Conservation (phyloP, 371 early-diverging fungal species). For the Nematocida homosporus region DNA sequence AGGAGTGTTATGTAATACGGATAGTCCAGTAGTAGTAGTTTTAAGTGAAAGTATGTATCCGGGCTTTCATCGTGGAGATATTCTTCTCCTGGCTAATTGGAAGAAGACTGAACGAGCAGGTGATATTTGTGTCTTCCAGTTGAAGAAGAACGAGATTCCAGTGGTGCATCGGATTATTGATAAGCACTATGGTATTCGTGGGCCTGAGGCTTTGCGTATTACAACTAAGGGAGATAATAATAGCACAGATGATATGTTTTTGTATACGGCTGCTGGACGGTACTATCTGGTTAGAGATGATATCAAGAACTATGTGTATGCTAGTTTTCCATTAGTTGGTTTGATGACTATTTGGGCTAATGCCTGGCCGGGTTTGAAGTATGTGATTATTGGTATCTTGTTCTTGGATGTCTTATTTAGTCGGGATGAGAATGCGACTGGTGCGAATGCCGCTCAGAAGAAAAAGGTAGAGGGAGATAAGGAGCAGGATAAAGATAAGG, state of each 20-base stretch:
- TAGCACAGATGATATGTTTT: conserved; percentile 78
- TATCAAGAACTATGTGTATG: conserved; percentile 61
- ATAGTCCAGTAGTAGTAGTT: conserved; percentile 94
- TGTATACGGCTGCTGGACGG: conserved; percentile 77
- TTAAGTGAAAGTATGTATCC: conserved; percentile 96
- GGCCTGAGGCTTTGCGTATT: conserved; percentile 62
- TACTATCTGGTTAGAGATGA: conserved; percentile 70
- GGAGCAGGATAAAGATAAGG: not conserved
- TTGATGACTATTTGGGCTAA: conserved; percentile 75
- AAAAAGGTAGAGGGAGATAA: conserved; percentile 1
- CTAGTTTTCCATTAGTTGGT: conserved; percentile 77
- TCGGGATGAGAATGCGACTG: conserved; percentile 54
- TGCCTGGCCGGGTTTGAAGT: conserved; percentile 58
- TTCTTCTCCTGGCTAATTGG: conserved; percentile 76
- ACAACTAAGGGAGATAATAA: conserved; percentile 98
- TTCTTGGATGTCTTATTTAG: conserved; percentile 57
- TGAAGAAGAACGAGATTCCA: conserved; percentile 81
- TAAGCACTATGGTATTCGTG: conserved; percentile 27
- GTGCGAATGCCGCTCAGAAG: not conserved
- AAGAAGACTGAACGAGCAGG: conserved; percentile 74
- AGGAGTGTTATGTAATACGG: conserved; percentile 78
- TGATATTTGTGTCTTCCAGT: conserved; percentile 89
- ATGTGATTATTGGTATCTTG: conserved; percentile 38
- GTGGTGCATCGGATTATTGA: conserved; percentile 93
- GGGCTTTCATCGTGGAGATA: conserved; percentile 90